Evolutionary conservation across 169 alveolate species (phyloP), one percentile per base, ranked within the genome.

Genomic region (Eimeria falciformis): DNA sequence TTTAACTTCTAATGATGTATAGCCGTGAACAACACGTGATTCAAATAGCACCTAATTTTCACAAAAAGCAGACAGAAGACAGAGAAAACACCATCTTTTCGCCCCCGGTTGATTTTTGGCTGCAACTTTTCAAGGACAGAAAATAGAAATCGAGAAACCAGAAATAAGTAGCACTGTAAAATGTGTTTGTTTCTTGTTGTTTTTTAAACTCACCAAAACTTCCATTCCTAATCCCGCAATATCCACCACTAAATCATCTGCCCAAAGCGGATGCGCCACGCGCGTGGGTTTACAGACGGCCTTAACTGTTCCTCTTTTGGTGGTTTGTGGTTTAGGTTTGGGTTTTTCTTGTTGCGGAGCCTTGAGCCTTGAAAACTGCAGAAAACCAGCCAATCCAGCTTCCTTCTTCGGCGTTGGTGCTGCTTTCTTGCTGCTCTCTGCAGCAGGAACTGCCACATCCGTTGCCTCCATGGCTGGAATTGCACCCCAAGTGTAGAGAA

Each of bases 401-500:
- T 33, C 4, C 18, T 45, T 40, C 84, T 66, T 58, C 5, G 25
- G 82, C 4, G 66, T 69, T 5, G 66, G 75, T 14, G 75, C 75
- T 53, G 89, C 50, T 23, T 21, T 53, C 14, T 79, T 79, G n/a
- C 25, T 21, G 12, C 89, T 56, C 29, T 27, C 89, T 9, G 55
- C 73, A 33, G 56, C 58, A 1, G 75, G n/a, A 18, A 75, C 29
- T 53, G 65, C 7, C 40, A 37, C 66, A n/a, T 79, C 53, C 43
- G 89, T 18, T 23, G 75, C 75, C 43, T 79, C 89, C 55, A 29
- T 73, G 7, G 43, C 56, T 27, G 47, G 14, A 5, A 79, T 83
- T 3, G 90, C 92, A 43, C 94, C 94, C 94, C 94, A 92, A 0
- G 92, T 87, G 84, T 85, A 92, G 53, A 92, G 53, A 53, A 77